These are phyloP conservation scores for Geotrichum carabidarum DNA, from an alignment of 1,139 yeast genomes.

Conservation along the genomic window DNA sequence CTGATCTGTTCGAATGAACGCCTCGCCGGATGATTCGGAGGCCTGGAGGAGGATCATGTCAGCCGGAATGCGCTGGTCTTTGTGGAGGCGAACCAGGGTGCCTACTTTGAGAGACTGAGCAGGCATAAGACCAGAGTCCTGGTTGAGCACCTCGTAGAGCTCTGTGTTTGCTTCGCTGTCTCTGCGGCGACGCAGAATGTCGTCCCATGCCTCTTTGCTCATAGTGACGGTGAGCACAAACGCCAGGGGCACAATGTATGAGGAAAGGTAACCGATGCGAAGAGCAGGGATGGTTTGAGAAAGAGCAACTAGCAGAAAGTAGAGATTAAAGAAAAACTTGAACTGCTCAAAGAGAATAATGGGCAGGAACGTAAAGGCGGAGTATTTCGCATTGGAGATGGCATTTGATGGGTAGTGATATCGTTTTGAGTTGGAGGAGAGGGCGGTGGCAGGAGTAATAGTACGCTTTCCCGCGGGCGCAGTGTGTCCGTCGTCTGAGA, in stretches of 20 bases:
- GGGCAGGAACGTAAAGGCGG: conserved; percentile 83
- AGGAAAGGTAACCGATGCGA: conserved; percentile 86
- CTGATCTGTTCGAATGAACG: conserved; percentile 94
- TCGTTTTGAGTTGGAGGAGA: conserved; percentile 17
- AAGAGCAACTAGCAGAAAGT: conserved; percentile 85
- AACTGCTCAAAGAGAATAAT: conserved; percentile 89
- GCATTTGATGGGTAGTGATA: conserved; percentile 64
- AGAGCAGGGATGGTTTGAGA: conserved; percentile 90
- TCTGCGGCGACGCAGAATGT: conserved; percentile 79
- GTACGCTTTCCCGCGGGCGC: not conserved
- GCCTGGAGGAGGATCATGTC: conserved; percentile 83
- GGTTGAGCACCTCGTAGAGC: conserved; percentile 59
- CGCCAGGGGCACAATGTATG: conserved; percentile 89
- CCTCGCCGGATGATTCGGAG: conserved; percentile 75
- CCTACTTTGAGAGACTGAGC: conserved; percentile 77
- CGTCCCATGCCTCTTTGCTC: conserved; percentile 94
- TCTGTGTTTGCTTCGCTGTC: conserved; percentile 88
- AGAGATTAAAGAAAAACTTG: conserved; percentile 90
- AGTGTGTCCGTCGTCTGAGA: not conserved
- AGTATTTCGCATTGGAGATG: conserved; percentile 90
- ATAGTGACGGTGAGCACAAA: conserved; percentile 90
- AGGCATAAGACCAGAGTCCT: conserved; percentile 39
- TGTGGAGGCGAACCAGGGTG: conserved; percentile 73
- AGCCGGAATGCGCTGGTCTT: conserved; percentile 87
- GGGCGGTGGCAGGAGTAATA: conserved; percentile 1